A percentile compares a stretch with the other conserved stretches of the same genome.
phyloP scores from a whole-genome alignment of 352 stramenopile species.

The Peronospora belbahrii region DNA sequence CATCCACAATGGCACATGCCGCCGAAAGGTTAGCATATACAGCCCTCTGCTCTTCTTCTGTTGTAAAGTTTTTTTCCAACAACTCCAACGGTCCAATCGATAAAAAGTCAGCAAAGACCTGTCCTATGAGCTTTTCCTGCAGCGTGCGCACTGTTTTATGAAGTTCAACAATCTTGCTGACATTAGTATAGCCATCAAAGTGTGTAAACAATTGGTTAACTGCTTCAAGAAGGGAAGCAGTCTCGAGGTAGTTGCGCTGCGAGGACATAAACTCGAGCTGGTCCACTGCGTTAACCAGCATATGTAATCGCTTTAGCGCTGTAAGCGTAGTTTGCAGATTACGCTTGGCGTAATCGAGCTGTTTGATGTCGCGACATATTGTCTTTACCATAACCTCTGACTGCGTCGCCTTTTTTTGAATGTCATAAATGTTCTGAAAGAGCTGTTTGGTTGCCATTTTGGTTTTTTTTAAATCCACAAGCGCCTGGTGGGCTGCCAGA shows the following conservation, averaged over 20 bases:
- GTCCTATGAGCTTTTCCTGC: slow-evolving; percentile 77
- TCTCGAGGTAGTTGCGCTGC: slow-evolving; percentile 89
- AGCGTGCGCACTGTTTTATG: slow-evolving; percentile 86
- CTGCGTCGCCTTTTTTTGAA: slow-evolving; percentile 91
- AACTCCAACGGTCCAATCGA: slow-evolving; percentile 64
- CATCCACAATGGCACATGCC: slow-evolving; percentile 60
- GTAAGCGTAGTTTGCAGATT: slow-evolving; percentile 94
- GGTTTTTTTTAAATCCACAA: slow-evolving; percentile 78
- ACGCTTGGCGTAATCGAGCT: slow-evolving; percentile 96
- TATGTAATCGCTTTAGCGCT: slow-evolving; percentile 95
- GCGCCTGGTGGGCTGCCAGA: slow-evolving; percentile 60
- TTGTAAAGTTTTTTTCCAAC: slow-evolving; percentile 67
- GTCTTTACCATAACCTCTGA: slow-evolving; percentile 95
- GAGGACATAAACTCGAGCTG: slow-evolving; percentile 81
- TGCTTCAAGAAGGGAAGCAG: slow-evolving; percentile 94
- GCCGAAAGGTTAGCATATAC: slow-evolving; percentile 64
- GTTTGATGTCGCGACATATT: slow-evolving; percentile 98
- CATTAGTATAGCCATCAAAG: slow-evolving; percentile 92
- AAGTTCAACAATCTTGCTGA: slow-evolving; percentile 91
- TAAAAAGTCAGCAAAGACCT: slow-evolving; percentile 90
- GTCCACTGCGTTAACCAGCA: slow-evolving; percentile 96
- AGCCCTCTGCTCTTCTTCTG: slow-evolving; percentile 49
- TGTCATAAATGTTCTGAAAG: slow-evolving; percentile 89
- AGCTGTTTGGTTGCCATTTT: slow-evolving; percentile 85
- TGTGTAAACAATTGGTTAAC: slow-evolving; percentile 93